Evolutionary conservation across 495 filamentous ascomycete species (phyloP).

Genomic region (Poronia punctata): DNA sequence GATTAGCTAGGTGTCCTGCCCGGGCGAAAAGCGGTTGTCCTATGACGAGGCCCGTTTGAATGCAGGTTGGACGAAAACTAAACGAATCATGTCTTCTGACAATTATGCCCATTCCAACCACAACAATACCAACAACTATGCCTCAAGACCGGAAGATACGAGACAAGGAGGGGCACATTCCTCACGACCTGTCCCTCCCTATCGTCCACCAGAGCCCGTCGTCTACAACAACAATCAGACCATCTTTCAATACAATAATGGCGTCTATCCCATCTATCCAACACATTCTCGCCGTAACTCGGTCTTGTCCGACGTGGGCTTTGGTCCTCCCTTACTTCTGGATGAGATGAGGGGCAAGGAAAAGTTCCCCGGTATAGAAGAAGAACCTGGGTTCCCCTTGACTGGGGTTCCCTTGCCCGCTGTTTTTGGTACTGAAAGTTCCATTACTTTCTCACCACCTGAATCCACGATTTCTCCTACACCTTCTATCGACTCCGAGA

Average conservation of each 20-base stretch:
- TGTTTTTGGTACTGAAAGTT: constrained; percentile 4
- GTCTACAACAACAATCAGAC: constrained; percentile 2
- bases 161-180: neutral
- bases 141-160: neutral
- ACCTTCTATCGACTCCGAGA: constrained; percentile 8
- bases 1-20: too few species aligned
- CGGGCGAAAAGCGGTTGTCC: too few species aligned
- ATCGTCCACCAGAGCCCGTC: neutral
- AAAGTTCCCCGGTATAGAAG: constrained; percentile 8
- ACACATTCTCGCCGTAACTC: constrained; percentile 5
- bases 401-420: neutral
- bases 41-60: too few species aligned
- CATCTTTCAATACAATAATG: neutral
- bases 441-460: constrained; percentile 5
- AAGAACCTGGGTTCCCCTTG: constrained; percentile 1
- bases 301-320: constrained; percentile 7
- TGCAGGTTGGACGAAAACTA: too few species aligned
- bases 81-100: too few species aligned
- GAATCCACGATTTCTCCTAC: constrained; percentile 11
- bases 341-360: constrained; percentile 1
- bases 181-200: neutral
- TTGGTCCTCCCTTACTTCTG: constrained; percentile 4
- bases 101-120: too few species aligned
- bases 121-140: too few species aligned
- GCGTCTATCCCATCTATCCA: constrained; percentile 1